Evolutionary conservation across 2,329 filamentous ascomycete species (phyloP).

Genomic region (Monosporascus ibericus): DNA sequence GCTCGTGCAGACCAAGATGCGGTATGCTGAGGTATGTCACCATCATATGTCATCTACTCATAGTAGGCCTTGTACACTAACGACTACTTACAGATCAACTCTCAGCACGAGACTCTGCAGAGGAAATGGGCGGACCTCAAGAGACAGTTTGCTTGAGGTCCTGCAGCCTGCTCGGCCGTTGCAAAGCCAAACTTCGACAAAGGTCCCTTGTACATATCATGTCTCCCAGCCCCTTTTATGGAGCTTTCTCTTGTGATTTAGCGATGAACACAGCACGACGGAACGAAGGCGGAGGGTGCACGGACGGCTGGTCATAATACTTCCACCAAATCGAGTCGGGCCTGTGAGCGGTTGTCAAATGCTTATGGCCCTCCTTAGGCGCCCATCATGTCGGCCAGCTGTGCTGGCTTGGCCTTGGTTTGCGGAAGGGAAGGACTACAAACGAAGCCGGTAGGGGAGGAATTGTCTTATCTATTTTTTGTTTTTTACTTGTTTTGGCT

Average conservation of each 20-base stretch:
- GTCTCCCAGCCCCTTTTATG: not conserved
- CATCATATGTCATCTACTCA: not conserved
- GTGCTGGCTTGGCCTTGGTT: no score
- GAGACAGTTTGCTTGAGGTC: constrained; percentile 44
- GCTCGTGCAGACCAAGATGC: constrained; percentile 90
- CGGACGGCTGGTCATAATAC: no score
- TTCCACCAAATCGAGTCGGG: no score
- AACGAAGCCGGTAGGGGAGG: no score
- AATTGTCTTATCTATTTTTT: no score
- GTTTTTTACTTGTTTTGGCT: no score
- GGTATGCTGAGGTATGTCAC: constrained; percentile 78
- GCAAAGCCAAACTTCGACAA: constrained; percentile 10
- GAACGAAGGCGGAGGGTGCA: not conserved
- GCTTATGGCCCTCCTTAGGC: no score
- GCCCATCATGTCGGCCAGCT: no score
- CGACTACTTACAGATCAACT: constrained; percentile 53
- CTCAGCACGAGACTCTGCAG: constrained; percentile 63
- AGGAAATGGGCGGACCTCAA: constrained; percentile 74
- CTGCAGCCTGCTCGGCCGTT: not conserved
- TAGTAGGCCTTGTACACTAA: constrained; percentile 1
- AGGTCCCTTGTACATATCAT: not conserved
- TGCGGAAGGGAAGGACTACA: no score
- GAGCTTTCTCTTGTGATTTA: not conserved
- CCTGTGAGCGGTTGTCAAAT: no score
- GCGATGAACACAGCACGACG: not conserved